Evolutionary conservation across 345 rosid species (phyloP), one percentile per base, ranked within the genome.

Genomic region (Melastoma malabathricum): DNA sequence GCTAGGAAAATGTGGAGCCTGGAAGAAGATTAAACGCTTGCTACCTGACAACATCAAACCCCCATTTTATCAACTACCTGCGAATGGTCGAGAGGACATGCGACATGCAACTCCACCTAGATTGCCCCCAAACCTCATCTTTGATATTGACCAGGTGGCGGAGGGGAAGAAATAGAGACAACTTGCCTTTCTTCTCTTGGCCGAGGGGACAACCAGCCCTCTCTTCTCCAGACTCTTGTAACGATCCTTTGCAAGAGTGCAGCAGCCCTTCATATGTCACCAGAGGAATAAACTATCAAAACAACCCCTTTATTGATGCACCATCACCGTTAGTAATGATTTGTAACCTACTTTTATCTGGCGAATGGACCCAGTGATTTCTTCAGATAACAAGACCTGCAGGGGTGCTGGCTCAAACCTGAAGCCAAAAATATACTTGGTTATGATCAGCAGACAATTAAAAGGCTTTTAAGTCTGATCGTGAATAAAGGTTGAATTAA

Each of bases 171-270:
- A 34, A 17, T 25, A 34, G 2, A n/a, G 39, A 31, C 19, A 18
- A 4, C 82, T 55, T 18, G 86, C 96, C 96, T 83, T 22, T 74
- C 73, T 68, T 44, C 49, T 53, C 64, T 76, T 84, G 49, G 68
- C 58, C 46, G 72, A 43, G 13, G 97, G 95, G 38, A 73, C 82
- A 25, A 87, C 64, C 64, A 84, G 62, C 57, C 97, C 98, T 78
- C 98, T 75, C 62, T 87, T 92, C 75, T 87, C 93, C 0, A 87
- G 72, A 64, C 97, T 87, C 74, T 87, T 87, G 69, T 71, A 92
- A 23, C 98, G 69, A 66, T 92, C 97, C 69, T 71, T 87, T 44
- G 74, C 80, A 48, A 92, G 93, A 0, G 97, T 84, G 72, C 82
- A 66, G 63, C 97, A 87, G 57, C 79, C 96, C 97, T 92, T 57